phyloP scores from a whole-genome alignment of 768 basidiomycete species.

The Hysterangium stoloniferum region DNA sequence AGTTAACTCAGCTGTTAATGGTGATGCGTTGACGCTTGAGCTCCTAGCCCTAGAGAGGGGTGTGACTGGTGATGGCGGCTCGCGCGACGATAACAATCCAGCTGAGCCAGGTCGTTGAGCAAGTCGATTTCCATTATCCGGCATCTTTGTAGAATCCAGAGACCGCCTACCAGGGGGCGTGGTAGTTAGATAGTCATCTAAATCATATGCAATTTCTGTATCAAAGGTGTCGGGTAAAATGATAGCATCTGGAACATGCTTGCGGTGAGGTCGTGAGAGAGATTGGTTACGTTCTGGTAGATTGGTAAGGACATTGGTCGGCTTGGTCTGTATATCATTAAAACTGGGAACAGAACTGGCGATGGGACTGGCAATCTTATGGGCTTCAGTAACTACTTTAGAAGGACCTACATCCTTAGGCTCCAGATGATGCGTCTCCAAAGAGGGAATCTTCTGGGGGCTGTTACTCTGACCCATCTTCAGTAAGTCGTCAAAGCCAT shows the following conservation, averaged over 20 bases:
- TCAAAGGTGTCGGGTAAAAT: constrained; percentile 8
- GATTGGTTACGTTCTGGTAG: constrained; percentile 6
- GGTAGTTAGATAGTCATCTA: neutral
- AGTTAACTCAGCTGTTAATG: neutral
- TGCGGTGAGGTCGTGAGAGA: neutral
- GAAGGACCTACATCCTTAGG: neutral
- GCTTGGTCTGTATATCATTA: no score
- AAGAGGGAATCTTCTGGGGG: no score
- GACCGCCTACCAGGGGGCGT: neutral
- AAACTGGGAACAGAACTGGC: no score
- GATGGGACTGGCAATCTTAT: neutral
- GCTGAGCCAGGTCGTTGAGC: constrained; percentile 4
- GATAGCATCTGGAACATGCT: constrained; percentile 6
- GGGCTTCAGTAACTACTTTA: neutral
- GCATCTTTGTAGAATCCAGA: neutral
- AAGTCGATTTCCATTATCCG: neutral
- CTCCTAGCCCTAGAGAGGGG: neutral
- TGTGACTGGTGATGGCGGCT: neutral
- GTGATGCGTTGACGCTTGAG: neutral
- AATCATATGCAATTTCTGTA: constrained; percentile 1
- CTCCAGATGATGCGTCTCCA: no score
- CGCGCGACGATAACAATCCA: neutral
- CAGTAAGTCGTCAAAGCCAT: constrained; percentile 3
- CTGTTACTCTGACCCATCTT: neutral
- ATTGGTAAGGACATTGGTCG: neutral